phyloP scores from a whole-genome alignment of 768 basidiomycete genomes.

The Steccherinum ochraceum region DNA sequence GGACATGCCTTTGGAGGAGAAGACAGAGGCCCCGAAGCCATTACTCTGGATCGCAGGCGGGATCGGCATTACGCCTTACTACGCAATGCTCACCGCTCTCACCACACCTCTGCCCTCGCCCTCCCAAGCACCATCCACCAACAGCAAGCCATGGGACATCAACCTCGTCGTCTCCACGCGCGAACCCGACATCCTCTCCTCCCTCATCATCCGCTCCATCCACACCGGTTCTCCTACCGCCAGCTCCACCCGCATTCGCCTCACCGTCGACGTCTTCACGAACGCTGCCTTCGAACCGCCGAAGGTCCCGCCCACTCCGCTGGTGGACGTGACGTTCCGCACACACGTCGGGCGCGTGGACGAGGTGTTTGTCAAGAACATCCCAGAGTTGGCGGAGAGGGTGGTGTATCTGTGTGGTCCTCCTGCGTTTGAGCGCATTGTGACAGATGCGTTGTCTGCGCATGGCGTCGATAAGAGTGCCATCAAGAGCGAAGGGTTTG shows the following conservation, averaged over 20 bases:
- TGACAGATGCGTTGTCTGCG: slow-evolving; percentile 27
- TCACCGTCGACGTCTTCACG: slow-evolving; percentile 39
- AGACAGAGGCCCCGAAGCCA: slow-evolving; percentile 13
- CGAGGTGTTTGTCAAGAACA: slow-evolving; percentile 4
- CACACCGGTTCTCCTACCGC: neutral
- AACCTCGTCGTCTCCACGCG: slow-evolving; percentile 39
- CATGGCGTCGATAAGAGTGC: slow-evolving; percentile 28
- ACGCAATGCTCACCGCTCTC: slow-evolving; percentile 39
- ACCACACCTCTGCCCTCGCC: neutral
- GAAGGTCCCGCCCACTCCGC: slow-evolving; percentile 3
- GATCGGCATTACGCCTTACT: slow-evolving; percentile 59
- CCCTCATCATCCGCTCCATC: slow-evolving; percentile 31
- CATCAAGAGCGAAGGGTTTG: slow-evolving; percentile 37
- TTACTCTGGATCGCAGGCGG: slow-evolving; percentile 60
- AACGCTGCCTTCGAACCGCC: slow-evolving; percentile 6
- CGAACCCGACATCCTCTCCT: slow-evolving; percentile 46
- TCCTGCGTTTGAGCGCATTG: slow-evolving; percentile 34
- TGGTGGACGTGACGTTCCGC: slow-evolving; percentile 6
- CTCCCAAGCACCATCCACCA: neutral
- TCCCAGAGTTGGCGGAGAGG: slow-evolving; percentile 17
- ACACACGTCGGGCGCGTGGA: slow-evolving; percentile 18
- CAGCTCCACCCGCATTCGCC: slow-evolving; percentile 11
- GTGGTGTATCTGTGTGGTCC: slow-evolving; percentile 49
- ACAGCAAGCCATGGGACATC: slow-evolving; percentile 27
- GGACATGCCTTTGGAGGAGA: slow-evolving; percentile 8